phyloP scores from a whole-genome alignment of 495 filamentous ascomycete genomes.

The Immersiella caudata region DNA sequence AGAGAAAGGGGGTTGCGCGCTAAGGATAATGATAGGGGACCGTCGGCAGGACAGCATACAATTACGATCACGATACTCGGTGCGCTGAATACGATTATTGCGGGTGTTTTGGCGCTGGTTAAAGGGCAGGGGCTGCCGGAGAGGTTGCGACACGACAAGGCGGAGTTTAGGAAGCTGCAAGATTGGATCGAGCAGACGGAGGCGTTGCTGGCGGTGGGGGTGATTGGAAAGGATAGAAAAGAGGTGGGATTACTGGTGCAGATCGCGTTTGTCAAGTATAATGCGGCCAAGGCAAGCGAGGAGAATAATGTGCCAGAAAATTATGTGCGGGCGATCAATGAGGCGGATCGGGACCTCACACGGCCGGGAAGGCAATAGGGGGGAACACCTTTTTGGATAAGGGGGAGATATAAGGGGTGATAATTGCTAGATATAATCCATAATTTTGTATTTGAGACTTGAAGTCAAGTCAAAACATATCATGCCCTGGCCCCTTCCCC shows the following conservation, averaged over 20 bases:
- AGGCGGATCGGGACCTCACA: neutral
- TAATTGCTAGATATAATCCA: neutral
- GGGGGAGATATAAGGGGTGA: neutral
- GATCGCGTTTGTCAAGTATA: constrained; percentile 49
- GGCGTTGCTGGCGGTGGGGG: constrained; percentile 41
- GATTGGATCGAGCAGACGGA: constrained; percentile 46
- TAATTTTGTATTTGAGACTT: neutral
- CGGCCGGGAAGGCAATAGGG: neutral
- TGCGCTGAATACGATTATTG: constrained; percentile 53
- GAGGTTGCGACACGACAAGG: constrained; percentile 43
- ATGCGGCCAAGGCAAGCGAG: constrained; percentile 46
- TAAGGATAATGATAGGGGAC: constrained; percentile 33
- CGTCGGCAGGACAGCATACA: constrained; percentile 42
- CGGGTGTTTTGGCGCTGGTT: constrained; percentile 51
- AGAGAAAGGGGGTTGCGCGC: neutral
- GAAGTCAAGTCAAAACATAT: neutral
- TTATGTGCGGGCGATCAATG: constrained; percentile 32
- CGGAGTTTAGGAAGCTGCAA: constrained; percentile 47
- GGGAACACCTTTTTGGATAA: neutral
- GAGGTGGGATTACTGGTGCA: constrained; percentile 50
- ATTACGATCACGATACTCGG: constrained; percentile 48
- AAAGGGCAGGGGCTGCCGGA: constrained; percentile 49
- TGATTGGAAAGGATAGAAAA: constrained; percentile 46
- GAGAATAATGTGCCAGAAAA: constrained; percentile 49
- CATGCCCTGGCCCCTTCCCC: neutral